Conservation (phyloP, 805 yeast species). For the Kluyveromyces aestuarii region DNA sequence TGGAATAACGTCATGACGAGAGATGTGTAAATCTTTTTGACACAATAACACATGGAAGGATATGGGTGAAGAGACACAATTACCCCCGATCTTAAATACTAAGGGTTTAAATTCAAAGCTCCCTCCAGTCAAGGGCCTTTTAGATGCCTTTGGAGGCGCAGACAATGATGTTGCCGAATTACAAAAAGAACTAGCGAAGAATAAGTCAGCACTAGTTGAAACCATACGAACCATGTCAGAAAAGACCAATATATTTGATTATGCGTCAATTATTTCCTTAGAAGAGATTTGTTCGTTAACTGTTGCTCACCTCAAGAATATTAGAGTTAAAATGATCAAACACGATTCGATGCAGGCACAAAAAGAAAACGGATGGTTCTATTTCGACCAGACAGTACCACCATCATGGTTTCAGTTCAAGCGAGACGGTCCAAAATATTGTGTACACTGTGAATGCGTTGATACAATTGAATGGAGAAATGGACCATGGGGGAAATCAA, state of each 20-base stretch:
- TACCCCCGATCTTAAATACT: not conserved
- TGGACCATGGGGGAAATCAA: conserved; percentile 70
- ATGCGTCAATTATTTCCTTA: not conserved
- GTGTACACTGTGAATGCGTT: conserved; percentile 13
- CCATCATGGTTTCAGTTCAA: conserved; percentile 1
- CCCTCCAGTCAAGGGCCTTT: not conserved
- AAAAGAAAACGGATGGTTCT: not conserved
- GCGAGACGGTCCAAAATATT: conserved; percentile 3
- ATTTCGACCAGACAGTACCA: not conserved
- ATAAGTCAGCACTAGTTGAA: not conserved
- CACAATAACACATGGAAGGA: not conserved
- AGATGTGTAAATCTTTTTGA: not conserved
- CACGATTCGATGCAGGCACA: not conserved
- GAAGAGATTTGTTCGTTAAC: not conserved
- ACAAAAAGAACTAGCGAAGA: not conserved
- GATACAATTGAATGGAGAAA: conserved; percentile 73
- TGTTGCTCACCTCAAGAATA: not conserved
- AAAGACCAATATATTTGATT: not conserved
- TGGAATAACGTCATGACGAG: not conserved
- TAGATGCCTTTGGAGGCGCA: not conserved
- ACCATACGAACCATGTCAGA: not conserved
- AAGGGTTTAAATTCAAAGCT: not conserved
- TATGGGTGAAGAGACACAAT: not conserved
- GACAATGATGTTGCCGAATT: not conserved
- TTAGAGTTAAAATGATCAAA: not conserved